phyloP scores from a whole-genome alignment of 306 rosid species.

The Lathyrus aphaca region DNA sequence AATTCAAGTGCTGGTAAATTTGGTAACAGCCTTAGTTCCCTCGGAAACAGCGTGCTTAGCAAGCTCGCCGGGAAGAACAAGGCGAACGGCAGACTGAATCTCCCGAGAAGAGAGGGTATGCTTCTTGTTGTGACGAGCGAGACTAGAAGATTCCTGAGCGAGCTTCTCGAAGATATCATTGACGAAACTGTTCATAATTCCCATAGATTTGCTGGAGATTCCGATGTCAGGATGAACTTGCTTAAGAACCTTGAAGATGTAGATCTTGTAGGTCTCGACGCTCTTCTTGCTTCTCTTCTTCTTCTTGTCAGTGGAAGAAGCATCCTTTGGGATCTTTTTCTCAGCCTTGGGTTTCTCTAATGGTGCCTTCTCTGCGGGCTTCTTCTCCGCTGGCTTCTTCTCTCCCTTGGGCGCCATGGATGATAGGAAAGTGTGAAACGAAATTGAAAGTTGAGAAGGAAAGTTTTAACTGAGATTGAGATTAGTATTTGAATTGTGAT shows the following conservation, averaged over 20 bases:
- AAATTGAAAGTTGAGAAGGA: neutral
- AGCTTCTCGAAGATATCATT: constrained; percentile 53
- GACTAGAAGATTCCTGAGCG: constrained; percentile 45
- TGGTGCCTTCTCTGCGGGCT: constrained; percentile 44
- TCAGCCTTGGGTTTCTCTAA: constrained; percentile 46
- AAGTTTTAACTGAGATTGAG: too few species aligned
- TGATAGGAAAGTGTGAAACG: neutral
- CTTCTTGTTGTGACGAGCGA: constrained; percentile 50
- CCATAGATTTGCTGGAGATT: constrained; percentile 56
- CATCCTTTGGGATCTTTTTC: constrained; percentile 51
- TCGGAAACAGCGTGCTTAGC: constrained; percentile 58
- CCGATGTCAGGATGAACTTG: constrained; percentile 63
- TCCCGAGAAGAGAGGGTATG: constrained; percentile 53
- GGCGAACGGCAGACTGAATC: constrained; percentile 54
- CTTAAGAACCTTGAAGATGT: constrained; percentile 55
- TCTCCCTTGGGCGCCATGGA: constrained; percentile 47
- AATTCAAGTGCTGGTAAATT: constrained; percentile 44
- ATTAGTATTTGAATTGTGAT: neutral
- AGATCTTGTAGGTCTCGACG: constrained; percentile 49
- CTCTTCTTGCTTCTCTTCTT: constrained; percentile 46
- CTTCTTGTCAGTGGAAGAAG: constrained; percentile 16
- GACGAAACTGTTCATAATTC: constrained; percentile 58
- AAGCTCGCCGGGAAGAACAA: constrained; percentile 51
- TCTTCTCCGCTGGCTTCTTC: constrained; percentile 56
- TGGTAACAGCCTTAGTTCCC: constrained; percentile 57